Base-by-base conservation (phyloP, 1,139 yeast genomes). In the Hansenula lynferdii region DNA sequence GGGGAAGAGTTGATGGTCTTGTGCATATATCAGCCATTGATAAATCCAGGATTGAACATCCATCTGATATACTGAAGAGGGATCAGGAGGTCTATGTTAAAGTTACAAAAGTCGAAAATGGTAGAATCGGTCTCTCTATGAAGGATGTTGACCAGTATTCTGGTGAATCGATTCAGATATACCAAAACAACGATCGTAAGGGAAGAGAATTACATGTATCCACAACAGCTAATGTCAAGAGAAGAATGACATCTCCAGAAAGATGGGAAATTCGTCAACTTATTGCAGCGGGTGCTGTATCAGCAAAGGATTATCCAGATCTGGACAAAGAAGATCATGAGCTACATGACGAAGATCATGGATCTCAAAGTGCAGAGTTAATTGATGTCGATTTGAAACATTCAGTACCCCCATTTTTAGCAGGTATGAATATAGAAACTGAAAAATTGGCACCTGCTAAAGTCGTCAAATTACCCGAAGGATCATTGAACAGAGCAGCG, bases 181-280 rank as follows among this genome's bases (percentile, higher is more conserved):
- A 8, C 8, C 12, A 20, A 6, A 50, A n/a, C n/a, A n/a, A 30
- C 20, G 37, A 38, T 8, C 38, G 36, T 20, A 43, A 49, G 17
- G 65, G 64, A 24, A 57, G 64, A 40, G 61, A 44, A 36, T 35
- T 47, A 25, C 42, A 47, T 40, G 40, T 50, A 15, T 26, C 33
- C 8, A 19, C 35, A 20, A 22, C 36, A 17, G 18, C 24, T 14
- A 31, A 47, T n/a, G 41, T 42, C 6, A 58, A 67, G 41, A 69
- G 79, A 49, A 64, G 86, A 37, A 58, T 83, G 28, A 81, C 94
- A 0, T 83, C 95, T 0, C 95, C 95, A 1, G 97, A 90, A 57
- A 64, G 90, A 42, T 90, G 96, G 96, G 97, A 90, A 53, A 72
- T 86, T 37, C 69, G 85, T 25, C 97, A 90, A 53, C 65, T 86